Conservation (phyloP, 441 rosid species). For the Mallotus japonicus region DNA sequence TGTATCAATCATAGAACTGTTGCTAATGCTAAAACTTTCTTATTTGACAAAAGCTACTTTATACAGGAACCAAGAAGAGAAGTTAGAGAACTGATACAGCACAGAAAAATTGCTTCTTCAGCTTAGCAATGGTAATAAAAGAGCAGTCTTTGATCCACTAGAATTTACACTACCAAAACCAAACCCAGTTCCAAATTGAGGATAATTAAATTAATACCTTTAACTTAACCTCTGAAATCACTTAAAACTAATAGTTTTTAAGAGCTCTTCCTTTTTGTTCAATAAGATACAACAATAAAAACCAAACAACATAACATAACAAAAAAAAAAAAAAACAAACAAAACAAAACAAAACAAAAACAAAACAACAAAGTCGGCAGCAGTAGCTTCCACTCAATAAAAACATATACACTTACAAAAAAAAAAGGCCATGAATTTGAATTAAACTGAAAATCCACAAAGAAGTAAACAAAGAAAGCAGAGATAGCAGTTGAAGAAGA, state of each 20-base stretch:
- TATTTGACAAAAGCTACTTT: not conserved
- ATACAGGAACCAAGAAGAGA: not conserved
- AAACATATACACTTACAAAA: no score
- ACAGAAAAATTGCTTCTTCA: not conserved
- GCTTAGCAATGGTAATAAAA: not conserved
- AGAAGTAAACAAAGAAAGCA: not conserved
- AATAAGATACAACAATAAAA: no score
- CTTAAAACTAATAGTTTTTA: not conserved
- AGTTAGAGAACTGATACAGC: not conserved
- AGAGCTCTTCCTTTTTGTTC: not conserved
- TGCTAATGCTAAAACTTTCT: not conserved
- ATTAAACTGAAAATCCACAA: not conserved
- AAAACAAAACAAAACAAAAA: no score
- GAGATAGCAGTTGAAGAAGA: not conserved
- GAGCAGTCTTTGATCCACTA: not conserved
- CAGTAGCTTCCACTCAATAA: no score
- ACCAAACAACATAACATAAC: no score
- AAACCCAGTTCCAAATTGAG: not conserved
- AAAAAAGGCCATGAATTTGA: no score
- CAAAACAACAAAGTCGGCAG: no score
- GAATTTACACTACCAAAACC: not conserved
- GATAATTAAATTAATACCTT: not conserved
- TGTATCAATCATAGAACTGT: not conserved
- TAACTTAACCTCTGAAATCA: not conserved
- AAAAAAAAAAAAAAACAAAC: no score